Evolutionary conservation across 2,329 filamentous ascomycete species (phyloP), one percentile per base, ranked within the genome.

Genomic region (Epichloe baconii): DNA sequence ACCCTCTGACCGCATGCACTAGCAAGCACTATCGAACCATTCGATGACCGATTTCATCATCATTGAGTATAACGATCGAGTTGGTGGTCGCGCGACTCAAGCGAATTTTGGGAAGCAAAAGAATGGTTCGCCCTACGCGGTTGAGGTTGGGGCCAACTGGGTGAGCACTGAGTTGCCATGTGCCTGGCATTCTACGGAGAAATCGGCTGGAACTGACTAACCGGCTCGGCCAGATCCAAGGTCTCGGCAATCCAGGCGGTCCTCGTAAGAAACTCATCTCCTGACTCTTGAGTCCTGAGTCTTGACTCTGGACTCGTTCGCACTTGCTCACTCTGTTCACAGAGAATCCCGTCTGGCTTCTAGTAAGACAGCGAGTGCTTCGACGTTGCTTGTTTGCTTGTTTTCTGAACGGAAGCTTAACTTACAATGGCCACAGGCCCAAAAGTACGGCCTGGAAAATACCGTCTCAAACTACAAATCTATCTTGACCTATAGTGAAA

Each of bases 131-230:
- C 73, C 77, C 0, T 81, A 79, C 53, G 71, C 69, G 0, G 69
- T 86, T 10, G 83, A 86, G 61, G 66, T 83, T 0, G 83, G 83
- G 2, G 82, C 83, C 6, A 86, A 86, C 55, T 86, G 83, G 83
- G 62, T 73, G 21, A 26, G 53, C 47, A 12, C 19, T 44, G 12
- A 21, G 12, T 15, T 41, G n/a, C 3, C 10, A 21, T 37, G 5
- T 17, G 21, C 7, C 38, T 36, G 38, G 8, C 15, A 7, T 19
- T 34, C 43, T 31, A 31, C 7, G 7, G 26, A 31, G 26, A 10
- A 31, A 31, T 31, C 26, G 26, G 26, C 26, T 31, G 26, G 10
- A 34, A 19, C 17, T 51, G n/a, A 54, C 56, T 35, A 11, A 48
- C 3, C 53, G 62, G 0, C 61, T 61, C 4, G 56, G 58, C 5